These are phyloP conservation scores for Coelastrella sp. DNA, from an alignment of 139 green algal species.

Conservation along the genomic window DNA sequence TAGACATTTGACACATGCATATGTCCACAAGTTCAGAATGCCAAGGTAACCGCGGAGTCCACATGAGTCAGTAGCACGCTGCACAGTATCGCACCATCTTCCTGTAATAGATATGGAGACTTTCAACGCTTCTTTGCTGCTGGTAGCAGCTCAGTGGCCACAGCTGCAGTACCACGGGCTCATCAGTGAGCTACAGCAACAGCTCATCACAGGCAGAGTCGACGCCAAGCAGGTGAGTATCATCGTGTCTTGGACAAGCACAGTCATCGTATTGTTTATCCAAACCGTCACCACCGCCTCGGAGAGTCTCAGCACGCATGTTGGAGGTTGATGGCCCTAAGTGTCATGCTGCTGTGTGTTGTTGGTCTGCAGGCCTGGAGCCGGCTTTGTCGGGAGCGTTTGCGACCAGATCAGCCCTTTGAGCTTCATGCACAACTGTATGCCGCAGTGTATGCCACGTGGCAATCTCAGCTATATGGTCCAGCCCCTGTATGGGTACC, in stretches of 20 bases:
- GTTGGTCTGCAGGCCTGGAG: constrained; percentile 5
- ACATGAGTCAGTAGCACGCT: too few relatives aligned
- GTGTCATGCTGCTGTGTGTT: too few relatives aligned
- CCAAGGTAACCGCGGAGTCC: too few relatives aligned
- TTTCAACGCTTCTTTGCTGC: background rate
- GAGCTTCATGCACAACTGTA: constrained; percentile 67
- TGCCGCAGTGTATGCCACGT: constrained; percentile 53
- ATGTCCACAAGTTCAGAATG: too few relatives aligned
- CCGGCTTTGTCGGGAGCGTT: constrained; percentile 41
- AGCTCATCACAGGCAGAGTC: background rate
- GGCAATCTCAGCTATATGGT: constrained; percentile 61
- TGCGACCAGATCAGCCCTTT: constrained; percentile 70
- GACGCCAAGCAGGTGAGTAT: background rate
- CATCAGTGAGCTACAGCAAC: background rate
- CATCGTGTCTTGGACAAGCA: background rate
- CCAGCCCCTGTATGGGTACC: constrained; percentile 77
- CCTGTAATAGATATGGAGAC: too few relatives aligned
- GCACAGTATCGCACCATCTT: too few relatives aligned
- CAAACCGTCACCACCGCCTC: too few relatives aligned
- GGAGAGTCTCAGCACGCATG: too few relatives aligned
- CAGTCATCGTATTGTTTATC: too few relatives aligned
- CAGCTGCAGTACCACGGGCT: background rate
- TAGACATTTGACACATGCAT: too few relatives aligned
- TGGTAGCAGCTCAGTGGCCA: background rate
- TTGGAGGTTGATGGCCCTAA: too few relatives aligned